phyloP scores from a whole-genome alignment of 305 asterid species.

The Salvia sclarea region DNA sequence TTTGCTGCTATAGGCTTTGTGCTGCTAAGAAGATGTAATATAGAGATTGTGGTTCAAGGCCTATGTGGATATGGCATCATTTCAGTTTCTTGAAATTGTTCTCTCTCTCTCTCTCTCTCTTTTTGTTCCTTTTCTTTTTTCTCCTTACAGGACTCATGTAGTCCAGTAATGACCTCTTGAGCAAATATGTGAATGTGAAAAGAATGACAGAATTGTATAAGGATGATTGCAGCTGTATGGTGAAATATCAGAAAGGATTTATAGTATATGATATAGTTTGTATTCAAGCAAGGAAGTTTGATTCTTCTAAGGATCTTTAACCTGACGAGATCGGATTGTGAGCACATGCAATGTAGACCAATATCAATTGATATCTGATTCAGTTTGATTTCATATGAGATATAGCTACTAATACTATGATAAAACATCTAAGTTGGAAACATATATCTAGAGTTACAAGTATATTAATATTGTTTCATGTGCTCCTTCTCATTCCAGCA shows the following conservation, averaged over 20 bases:
- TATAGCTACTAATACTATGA: slow-evolving; percentile 7
- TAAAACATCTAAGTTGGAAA: not conserved
- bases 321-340: not conserved
- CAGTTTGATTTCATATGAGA: not conserved
- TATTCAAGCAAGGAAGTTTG: not conserved
- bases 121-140: too few relatives aligned
- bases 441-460: not conserved
- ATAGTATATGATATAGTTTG: not conserved
- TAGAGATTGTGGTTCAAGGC: slow-evolving; percentile 6
- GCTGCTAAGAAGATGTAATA: not conserved
- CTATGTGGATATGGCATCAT: slow-evolving; percentile 8
- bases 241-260: not conserved
- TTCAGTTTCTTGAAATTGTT: not conserved
- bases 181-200: slow-evolving; percentile 8
- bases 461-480: not conserved
- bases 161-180: slow-evolving; percentile 1
- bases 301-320: not conserved
- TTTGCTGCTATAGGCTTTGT: not conserved
- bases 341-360: not conserved
- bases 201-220: slow-evolving; percentile 1
- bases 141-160: slow-evolving; percentile 5
- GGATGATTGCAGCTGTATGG: slow-evolving; percentile 7
- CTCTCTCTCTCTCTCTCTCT: too few relatives aligned
- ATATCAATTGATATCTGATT: not conserved
- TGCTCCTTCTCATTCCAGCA: not conserved